A percentile compares a stretch with the other conserved stretches of the same genome.
Conservation (phyloP, 75 land plant genomes). For the Selaginella tamariscina region DNA sequence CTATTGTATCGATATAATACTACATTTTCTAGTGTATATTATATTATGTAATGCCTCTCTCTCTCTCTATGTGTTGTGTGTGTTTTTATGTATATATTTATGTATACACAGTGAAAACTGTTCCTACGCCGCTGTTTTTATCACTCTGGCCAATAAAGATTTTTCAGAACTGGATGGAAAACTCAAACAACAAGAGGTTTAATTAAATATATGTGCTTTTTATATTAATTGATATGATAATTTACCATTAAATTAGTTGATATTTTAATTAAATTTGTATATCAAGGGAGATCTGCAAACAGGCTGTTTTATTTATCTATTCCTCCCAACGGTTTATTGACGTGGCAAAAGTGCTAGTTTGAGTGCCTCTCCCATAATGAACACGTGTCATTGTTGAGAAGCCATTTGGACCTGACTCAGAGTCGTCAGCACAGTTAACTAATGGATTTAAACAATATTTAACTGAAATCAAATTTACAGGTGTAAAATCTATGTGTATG, state of each 20-base stretch:
- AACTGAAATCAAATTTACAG: constrained; percentile 80
- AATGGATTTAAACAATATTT: constrained; percentile 65
- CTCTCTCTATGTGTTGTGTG: background rate
- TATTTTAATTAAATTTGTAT: background rate
- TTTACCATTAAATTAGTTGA: background rate
- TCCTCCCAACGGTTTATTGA: constrained; percentile 79
- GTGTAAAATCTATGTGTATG: no score
- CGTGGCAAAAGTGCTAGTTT: constrained; percentile 76
- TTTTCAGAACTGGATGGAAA: constrained; percentile 48
- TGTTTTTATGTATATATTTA: no score
- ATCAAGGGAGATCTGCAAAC: constrained; percentile 72
- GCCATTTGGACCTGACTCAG: constrained; percentile 92
- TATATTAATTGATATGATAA: no score
- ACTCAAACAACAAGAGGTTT: constrained; percentile 68
- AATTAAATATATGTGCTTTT: background rate
- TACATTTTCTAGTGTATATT: constrained; percentile 65
- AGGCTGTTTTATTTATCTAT: constrained; percentile 81
- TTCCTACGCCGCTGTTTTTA: constrained; percentile 68
- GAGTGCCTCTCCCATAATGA: constrained; percentile 72
- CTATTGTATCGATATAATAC: no score
- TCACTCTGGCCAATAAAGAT: constrained; percentile 65
- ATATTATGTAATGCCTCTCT: constrained; percentile 51
- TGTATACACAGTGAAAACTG: constrained; percentile 36
- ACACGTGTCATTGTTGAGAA: constrained; percentile 93
- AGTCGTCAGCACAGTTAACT: constrained; percentile 89